Percentiles rank a stretch among this genome's conserved stretches.
Conservation (phyloP, 208 protist species). For the Naegleria lovaniensis region DNA sequence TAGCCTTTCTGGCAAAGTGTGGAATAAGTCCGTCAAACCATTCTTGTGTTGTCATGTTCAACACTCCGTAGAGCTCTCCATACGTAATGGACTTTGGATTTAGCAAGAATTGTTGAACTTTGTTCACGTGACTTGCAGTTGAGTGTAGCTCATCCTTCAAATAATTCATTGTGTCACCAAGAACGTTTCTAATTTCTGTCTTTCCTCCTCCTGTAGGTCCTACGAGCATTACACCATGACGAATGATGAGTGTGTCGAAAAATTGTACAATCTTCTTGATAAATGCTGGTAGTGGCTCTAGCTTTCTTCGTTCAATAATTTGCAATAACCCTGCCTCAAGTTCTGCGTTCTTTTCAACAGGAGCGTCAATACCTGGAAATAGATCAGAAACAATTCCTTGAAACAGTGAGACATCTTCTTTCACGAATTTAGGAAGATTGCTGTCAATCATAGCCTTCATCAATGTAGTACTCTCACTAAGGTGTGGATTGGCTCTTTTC, state of each 20-base stretch:
- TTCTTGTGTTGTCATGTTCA: slow-evolving; percentile 85
- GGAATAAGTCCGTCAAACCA: slow-evolving; percentile 83
- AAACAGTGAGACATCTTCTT: slow-evolving; percentile 95
- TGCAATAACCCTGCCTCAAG: slow-evolving; percentile 59
- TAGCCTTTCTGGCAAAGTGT: slow-evolving; percentile 75
- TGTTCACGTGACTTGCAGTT: neutral
- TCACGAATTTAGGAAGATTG: slow-evolving; percentile 98
- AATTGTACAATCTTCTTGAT: slow-evolving; percentile 92
- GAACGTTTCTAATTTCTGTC: slow-evolving; percentile 69
- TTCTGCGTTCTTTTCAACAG: slow-evolving; percentile 79
- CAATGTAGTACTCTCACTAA: slow-evolving; percentile 92
- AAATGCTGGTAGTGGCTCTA: slow-evolving; percentile 70
- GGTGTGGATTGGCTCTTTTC: slow-evolving; percentile 87
- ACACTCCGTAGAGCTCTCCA: slow-evolving; percentile 92
- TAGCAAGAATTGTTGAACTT: slow-evolving; percentile 75
- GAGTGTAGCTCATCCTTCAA: slow-evolving; percentile 49
- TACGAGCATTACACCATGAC: slow-evolving; percentile 97
- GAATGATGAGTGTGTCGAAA: slow-evolving; percentile 93
- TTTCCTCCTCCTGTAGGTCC: slow-evolving; percentile 93
- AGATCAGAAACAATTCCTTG: slow-evolving; percentile 94
- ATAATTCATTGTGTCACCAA: slow-evolving; percentile 62
- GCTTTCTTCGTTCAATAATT: slow-evolving; percentile 66
- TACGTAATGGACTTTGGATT: slow-evolving; percentile 96
- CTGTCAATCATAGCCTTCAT: slow-evolving; percentile 93
- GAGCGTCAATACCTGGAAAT: slow-evolving; percentile 91